Conservation (phyloP, 1,284 basidiomycete genomes). For the Sporisorium scitamineum region DNA sequence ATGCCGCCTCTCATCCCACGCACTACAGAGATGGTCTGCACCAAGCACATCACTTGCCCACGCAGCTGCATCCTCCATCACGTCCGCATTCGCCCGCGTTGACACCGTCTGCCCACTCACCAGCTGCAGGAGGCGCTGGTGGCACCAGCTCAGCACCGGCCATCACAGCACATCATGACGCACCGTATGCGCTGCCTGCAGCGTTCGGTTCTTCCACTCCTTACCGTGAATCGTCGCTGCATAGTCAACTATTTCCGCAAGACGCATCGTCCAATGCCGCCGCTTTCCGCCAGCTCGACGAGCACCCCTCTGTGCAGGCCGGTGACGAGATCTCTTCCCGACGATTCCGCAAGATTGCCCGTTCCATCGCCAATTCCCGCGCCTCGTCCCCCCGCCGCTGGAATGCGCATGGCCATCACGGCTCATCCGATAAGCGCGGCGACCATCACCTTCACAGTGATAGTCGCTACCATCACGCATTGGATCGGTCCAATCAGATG, state of each 20-base stretch:
- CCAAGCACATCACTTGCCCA: conserved; percentile 8
- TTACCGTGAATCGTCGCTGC: conserved; percentile 41
- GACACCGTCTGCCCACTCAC: conserved; percentile 10
- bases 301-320: conserved; percentile 41
- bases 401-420: conserved; percentile 22
- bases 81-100: conserved; percentile 27
- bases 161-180: conserved; percentile 4
- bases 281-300: conserved; percentile 45
- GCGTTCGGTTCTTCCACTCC: conserved; percentile 31
- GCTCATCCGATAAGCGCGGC: conserved; percentile 22
- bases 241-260: conserved; percentile 19
- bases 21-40: conserved; percentile 1
- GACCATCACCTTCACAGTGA: conserved; percentile 11
- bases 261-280: conserved; percentile 12
- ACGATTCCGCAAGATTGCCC: conserved; percentile 46
- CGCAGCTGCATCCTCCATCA: conserved; percentile 25
- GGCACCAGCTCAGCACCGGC: not conserved
- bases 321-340: conserved; percentile 38
- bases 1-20: conserved; percentile 7
- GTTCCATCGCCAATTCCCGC: conserved; percentile 42
- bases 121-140: not conserved
- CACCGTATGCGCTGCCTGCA: conserved; percentile 6
- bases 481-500: conserved; percentile 32
- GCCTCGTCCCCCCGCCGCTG: conserved; percentile 42
- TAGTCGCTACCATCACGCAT: conserved; percentile 16